phyloP scores from a whole-genome alignment of 768 basidiomycete species.

The Pleurotus salmoneostramineus region DNA sequence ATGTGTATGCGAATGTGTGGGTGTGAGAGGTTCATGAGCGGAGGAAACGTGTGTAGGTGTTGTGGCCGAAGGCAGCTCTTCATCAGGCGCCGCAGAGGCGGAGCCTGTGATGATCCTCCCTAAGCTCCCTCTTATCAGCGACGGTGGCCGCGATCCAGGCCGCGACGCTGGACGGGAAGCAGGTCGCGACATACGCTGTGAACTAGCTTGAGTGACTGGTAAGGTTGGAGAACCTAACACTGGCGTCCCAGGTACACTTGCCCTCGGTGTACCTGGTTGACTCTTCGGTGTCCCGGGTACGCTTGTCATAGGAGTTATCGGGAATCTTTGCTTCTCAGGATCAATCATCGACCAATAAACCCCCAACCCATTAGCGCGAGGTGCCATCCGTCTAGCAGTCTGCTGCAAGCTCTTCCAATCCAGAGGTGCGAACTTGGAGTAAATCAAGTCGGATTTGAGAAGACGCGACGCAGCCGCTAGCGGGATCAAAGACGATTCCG shows the following conservation, averaged over 20 bases:
- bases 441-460: slow-evolving; percentile 56
- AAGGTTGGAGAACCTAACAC: neutral
- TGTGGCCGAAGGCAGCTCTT: neutral
- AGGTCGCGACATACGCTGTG: neutral
- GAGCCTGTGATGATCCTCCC: neutral
- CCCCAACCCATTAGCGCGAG: slow-evolving; percentile 58
- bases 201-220: neutral
- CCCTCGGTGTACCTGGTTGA: slow-evolving; percentile 15
- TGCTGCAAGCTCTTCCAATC: slow-evolving; percentile 52
- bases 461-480: slow-evolving; percentile 50
- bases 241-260: neutral
- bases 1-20: slow-evolving; percentile 9
- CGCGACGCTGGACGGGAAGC: neutral
- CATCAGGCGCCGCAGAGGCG: neutral
- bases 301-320: slow-evolving; percentile 40
- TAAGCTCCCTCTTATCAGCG: neutral
- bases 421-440: slow-evolving; percentile 51
- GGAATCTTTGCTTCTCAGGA: slow-evolving; percentile 55
- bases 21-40: neutral
- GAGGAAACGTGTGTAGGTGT: neutral
- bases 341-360: slow-evolving; percentile 64
- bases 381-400: slow-evolving; percentile 45
- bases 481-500: slow-evolving; percentile 48
- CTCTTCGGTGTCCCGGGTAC: slow-evolving; percentile 16
- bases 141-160: slow-evolving; percentile 1